These are phyloP conservation scores for Lentinula aciculospora DNA, from an alignment of 768 basidiomycete genomes.

Conservation along the genomic window DNA sequence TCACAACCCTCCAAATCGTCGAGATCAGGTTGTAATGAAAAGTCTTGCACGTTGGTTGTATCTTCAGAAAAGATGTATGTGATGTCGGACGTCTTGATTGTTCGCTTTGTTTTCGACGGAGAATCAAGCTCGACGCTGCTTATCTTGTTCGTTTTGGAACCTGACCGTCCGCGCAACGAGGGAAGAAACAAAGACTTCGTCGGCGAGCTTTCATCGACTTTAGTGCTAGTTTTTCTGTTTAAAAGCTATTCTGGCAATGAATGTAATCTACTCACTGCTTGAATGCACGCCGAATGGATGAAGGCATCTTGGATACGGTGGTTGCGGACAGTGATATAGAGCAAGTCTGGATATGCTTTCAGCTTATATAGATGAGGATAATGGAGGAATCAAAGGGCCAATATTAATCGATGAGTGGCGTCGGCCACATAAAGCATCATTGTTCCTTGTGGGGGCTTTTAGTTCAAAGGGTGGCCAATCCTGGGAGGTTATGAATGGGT, in stretches of 20 bases:
- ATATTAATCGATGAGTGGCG: not conserved
- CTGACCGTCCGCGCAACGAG: not conserved
- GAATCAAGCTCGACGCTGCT: not conserved
- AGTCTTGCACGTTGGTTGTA: not conserved
- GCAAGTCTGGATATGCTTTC: not conserved
- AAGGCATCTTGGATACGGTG: not conserved
- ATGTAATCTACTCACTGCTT: not conserved
- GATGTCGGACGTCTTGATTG: slow-evolving; percentile 4
- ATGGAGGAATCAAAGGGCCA: not conserved
- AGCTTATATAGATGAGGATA: not conserved
- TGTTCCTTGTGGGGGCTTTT: not conserved
- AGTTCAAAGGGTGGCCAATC: not conserved
- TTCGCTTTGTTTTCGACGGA: not conserved
- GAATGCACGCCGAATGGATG: not conserved
- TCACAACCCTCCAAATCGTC: not conserved
- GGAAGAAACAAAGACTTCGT: not conserved
- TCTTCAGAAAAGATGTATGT: not conserved
- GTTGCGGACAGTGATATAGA: not conserved
- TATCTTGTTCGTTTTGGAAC: not conserved
- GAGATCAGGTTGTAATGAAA: not conserved
- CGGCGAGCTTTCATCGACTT: not conserved
- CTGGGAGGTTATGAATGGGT: not conserved
- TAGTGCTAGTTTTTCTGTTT: not conserved
- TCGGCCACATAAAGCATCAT: not conserved
- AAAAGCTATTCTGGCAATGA: not conserved